These are phyloP conservation scores for Malus hybrid DNA, from an alignment of 331 rosid genomes.

Conservation along the genomic window DNA sequence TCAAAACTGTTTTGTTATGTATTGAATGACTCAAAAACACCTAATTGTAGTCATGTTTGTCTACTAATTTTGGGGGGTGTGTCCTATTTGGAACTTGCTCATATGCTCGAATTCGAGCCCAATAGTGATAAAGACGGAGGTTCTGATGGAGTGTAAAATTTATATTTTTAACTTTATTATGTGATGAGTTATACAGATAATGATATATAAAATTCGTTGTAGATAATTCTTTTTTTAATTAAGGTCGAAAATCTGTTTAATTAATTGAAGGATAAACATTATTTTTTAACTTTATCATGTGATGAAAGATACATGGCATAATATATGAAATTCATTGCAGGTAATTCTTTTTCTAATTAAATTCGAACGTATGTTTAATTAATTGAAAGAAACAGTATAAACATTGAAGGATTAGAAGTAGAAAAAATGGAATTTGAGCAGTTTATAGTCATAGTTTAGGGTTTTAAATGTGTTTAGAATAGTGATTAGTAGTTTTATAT, in stretches of 20 bases:
- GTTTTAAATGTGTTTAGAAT: background rate
- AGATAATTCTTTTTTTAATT: too few species aligned
- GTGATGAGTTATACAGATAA: too few species aligned
- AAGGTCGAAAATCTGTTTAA: too few species aligned
- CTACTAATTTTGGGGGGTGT: constrained; percentile 48
- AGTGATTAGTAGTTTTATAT: background rate
- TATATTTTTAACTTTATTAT: too few species aligned
- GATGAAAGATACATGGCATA: too few species aligned
- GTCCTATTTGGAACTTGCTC: constrained; percentile 32
- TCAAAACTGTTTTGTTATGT: constrained; percentile 32
- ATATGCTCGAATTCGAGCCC: constrained; percentile 25
- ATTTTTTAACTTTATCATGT: too few species aligned
- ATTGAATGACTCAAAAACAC: constrained; percentile 51
- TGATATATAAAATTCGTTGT: too few species aligned
- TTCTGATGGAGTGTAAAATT: background rate
- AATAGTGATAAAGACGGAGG: constrained; percentile 16
- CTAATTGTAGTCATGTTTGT: constrained; percentile 49
- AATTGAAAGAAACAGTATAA: too few species aligned
- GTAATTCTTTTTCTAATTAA: too few species aligned
- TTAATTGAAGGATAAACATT: too few species aligned
- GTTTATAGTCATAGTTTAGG: background rate
- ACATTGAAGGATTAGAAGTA: background rate
- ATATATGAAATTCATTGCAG: too few species aligned
- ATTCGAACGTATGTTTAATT: too few species aligned
- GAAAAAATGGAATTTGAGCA: background rate